Conservation (phyloP, 1,284 basidiomycete species). For the Ceratorhiza oryzae-sativae region DNA sequence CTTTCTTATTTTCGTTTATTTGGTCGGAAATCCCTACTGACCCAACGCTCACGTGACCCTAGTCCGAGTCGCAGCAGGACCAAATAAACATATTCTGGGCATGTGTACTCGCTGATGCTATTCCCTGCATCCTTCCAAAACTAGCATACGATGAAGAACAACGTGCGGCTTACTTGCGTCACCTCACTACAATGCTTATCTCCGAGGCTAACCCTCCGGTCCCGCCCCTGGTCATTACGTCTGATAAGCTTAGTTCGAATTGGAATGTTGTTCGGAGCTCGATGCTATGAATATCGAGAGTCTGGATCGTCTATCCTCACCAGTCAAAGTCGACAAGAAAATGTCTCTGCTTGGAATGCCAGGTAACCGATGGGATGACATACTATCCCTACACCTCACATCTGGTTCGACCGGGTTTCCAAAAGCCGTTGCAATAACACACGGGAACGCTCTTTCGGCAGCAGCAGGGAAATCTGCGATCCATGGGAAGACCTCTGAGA, state of each 20-base stretch:
- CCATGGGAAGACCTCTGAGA: neutral
- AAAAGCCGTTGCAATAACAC: constrained; percentile 8
- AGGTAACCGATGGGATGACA: neutral
- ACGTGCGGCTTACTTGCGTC: constrained; percentile 1
- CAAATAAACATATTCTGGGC: constrained; percentile 23
- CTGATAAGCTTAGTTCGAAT: neutral
- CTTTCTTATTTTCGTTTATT: too few relatives aligned
- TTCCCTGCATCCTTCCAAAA: constrained; percentile 18
- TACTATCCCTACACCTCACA: constrained; percentile 2
- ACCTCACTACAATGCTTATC: neutral
- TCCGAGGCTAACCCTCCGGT: neutral
- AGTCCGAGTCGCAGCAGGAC: constrained; percentile 9
- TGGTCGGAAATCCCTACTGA: too few relatives aligned
- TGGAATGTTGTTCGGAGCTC: constrained; percentile 1
- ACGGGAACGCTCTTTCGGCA: constrained; percentile 11
- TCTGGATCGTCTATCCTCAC: neutral
- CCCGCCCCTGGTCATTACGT: neutral
- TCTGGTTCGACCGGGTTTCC: constrained; percentile 16
- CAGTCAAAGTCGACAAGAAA: neutral
- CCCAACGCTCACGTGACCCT: too few relatives aligned
- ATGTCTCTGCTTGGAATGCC: neutral
- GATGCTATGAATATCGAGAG: neutral
- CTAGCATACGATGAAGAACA: constrained; percentile 2
- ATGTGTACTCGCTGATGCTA: neutral
- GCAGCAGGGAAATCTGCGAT: constrained; percentile 7